Conservation (phyloP, 192 early-diverging fungal genomes). For the Coemansia interrupta region DNA sequence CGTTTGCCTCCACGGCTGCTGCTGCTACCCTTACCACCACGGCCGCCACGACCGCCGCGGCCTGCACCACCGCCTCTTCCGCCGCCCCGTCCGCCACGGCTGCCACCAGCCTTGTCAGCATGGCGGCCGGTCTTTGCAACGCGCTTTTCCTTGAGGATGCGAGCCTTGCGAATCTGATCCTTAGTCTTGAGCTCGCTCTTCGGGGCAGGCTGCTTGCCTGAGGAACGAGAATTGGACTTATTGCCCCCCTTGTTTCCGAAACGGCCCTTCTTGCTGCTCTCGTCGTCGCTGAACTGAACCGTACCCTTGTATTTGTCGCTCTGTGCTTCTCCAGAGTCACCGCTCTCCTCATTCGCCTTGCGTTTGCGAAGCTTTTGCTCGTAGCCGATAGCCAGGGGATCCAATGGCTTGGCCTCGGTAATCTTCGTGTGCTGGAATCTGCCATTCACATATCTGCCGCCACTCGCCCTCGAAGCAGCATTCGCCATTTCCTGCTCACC, state of each 20-base stretch:
- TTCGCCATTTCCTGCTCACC: slow-evolving; percentile 80
- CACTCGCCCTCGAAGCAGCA: slow-evolving; percentile 34
- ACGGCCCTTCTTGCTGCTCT: slow-evolving; percentile 14
- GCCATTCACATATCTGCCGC: slow-evolving; percentile 49
- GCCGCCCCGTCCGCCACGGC: slow-evolving; percentile 3
- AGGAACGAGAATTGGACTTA: slow-evolving; percentile 12
- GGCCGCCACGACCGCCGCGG: slow-evolving; percentile 8
- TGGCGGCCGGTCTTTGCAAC: slow-evolving; percentile 58
- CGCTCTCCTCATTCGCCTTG: slow-evolving; percentile 49
- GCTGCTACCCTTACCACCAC: slow-evolving; percentile 24
- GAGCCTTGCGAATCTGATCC: slow-evolving; percentile 75
- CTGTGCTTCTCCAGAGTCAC: slow-evolving; percentile 17
- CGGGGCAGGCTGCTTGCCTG: slow-evolving; percentile 19
- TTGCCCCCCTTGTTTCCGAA: slow-evolving; percentile 23
- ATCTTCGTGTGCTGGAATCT: slow-evolving; percentile 76
- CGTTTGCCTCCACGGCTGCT: slow-evolving; percentile 29
- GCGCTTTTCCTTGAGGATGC: slow-evolving; percentile 66
- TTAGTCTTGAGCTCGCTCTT: slow-evolving; percentile 77
- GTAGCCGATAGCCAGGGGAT: slow-evolving; percentile 63
- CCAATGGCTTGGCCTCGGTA: slow-evolving; percentile 67
- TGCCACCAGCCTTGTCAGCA: slow-evolving; percentile 11
- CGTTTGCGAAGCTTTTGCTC: slow-evolving; percentile 63
- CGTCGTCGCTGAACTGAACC: slow-evolving; percentile 37
- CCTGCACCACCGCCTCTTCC: slow-evolving; percentile 6
- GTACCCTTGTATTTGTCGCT: slow-evolving; percentile 45